These are phyloP conservation scores for Epichloe typhina DNA, from an alignment of 2,329 filamentous ascomycete genomes.

Conservation along the genomic window DNA sequence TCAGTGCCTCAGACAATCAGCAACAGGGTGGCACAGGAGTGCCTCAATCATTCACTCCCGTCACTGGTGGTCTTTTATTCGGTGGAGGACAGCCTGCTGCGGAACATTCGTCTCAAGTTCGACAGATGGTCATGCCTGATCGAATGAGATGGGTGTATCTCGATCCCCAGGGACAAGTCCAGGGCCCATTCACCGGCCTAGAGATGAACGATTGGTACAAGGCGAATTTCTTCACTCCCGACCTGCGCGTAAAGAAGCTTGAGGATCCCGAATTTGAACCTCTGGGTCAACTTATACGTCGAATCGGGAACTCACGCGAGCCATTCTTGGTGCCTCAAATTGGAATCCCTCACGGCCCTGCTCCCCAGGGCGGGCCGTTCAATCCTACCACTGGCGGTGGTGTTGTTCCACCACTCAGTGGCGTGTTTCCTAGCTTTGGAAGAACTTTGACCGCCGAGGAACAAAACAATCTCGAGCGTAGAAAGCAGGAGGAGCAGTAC, in stretches of 20 bases:
- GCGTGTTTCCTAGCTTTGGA: conserved; percentile 90
- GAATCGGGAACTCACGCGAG: conserved; percentile 94
- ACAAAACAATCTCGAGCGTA: conserved; percentile 88
- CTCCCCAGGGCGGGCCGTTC: conserved; percentile 38
- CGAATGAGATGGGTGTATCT: conserved; percentile 98
- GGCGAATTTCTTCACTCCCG: conserved; percentile 90
- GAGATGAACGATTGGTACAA: conserved; percentile 99
- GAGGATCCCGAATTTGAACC: conserved; percentile 94
- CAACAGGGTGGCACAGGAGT: conserved; percentile 21
- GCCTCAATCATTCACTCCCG: conserved; percentile 23
- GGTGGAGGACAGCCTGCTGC: conserved; percentile 25
- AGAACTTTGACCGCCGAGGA: conserved; percentile 94
- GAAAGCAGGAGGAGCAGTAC: conserved; percentile 97
- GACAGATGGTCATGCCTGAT: conserved; percentile 98
- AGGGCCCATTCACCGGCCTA: conserved; percentile 88
- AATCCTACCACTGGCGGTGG: conserved; percentile 38
- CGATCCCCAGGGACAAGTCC: conserved; percentile 81
- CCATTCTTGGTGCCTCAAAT: conserved; percentile 97
- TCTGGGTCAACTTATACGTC: conserved; percentile 81
- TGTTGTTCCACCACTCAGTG: conserved; percentile 78
- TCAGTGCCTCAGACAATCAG: conserved; percentile 24
- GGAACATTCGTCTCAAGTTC: conserved; percentile 53
- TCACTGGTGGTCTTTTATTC: conserved; percentile 22
- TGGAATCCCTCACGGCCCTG: conserved; percentile 79
- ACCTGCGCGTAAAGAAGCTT: conserved; percentile 85